phyloP scores from a whole-genome alignment of 2,329 filamentous ascomycete species.

The Phialocephala subalpina region DNA sequence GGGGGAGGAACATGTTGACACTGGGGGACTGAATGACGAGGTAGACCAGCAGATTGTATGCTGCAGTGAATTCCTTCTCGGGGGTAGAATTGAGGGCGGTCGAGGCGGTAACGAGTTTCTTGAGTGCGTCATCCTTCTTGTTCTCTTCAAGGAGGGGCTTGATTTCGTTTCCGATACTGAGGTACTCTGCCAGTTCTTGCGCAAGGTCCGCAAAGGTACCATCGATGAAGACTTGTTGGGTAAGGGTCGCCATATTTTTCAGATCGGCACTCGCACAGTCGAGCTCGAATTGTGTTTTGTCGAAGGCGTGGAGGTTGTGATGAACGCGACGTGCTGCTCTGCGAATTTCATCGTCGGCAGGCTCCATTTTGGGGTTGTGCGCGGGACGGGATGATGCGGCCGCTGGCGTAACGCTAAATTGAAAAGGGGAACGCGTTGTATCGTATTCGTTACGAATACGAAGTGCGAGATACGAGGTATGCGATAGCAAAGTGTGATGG shows the following conservation, averaged over 20 bases:
- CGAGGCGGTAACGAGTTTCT: conserved; percentile 87
- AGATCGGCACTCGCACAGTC: neutral
- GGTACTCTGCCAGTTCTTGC: conserved; percentile 92
- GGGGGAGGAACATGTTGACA: conserved; percentile 84
- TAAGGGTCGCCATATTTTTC: conserved; percentile 36
- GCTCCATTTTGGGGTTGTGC: neutral
- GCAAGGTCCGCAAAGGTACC: conserved; percentile 92
- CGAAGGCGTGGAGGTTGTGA: conserved; percentile 2
- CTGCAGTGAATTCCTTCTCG: conserved; percentile 95
- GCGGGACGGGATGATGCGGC: conserved; percentile 10
- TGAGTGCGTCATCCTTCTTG: conserved; percentile 83
- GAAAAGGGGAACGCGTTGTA: neutral
- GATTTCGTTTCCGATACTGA: conserved; percentile 78
- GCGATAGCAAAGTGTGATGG: too few relatives aligned
- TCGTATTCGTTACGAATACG: too few relatives aligned
- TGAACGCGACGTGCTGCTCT: conserved; percentile 9
- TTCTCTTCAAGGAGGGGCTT: conserved; percentile 75
- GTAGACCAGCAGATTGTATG: conserved; percentile 96
- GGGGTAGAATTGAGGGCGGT: conserved; percentile 81
- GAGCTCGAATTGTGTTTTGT: neutral
- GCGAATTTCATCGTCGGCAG: neutral
- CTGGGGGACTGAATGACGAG: conserved; percentile 88
- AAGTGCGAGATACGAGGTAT: too few relatives aligned
- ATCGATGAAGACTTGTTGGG: conserved; percentile 76
- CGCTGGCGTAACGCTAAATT: conserved; percentile 17